Base-by-base conservation (phyloP, 2,329 filamentous ascomycete genomes). In the Phyllosticta citrichinensis region DNA sequence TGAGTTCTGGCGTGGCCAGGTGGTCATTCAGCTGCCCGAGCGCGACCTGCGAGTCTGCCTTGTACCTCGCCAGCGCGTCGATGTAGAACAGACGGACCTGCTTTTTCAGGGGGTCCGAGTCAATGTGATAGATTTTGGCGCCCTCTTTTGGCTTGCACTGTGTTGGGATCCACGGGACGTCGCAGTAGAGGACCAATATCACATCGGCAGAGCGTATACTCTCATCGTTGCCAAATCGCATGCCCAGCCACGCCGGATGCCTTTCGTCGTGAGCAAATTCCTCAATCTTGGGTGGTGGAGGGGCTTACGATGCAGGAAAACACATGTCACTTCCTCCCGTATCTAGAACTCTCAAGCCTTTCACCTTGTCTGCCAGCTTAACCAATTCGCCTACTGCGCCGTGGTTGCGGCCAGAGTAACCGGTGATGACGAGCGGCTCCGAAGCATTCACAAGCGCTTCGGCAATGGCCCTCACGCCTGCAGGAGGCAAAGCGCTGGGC, bases 81-180 rank as follows among this genome's bases (percentile, higher is more conserved):
- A 83, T 78, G 69, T 83, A 83, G 67, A 80, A 83, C 24, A 84
- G 77, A 0, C 81, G 80, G 74, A 84, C 83, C 64, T 83, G 79
- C 63, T 83, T 79, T 63, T 88, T 88, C 22, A 88, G 74, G 1
- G 86, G 84, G 64, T 88, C 86, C 40, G 83, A 77, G 65, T 88
- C 86, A 56, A 88, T 76, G 66, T 88, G 86, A 62, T 83, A 80
- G 64, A 88, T 82, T 62, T 79, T 83, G 2, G 84, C 81, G 6
- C 76, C 74, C 1, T 76, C 71, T 3, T 76, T 79, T 0, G 86
- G 86, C 54, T 80, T 79, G 74, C 82, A 86, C 63, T 85, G 84
- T 0, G 90, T 94, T n/a, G 87, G 86, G 60, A 97, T 91, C 91
- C 91, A 97, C 0, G 92, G 92, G 0, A 96, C 91, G 69, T 97